phyloP scores from a whole-genome alignment of 2,329 filamentous ascomycete species.

The Helotiales sp. region DNA sequence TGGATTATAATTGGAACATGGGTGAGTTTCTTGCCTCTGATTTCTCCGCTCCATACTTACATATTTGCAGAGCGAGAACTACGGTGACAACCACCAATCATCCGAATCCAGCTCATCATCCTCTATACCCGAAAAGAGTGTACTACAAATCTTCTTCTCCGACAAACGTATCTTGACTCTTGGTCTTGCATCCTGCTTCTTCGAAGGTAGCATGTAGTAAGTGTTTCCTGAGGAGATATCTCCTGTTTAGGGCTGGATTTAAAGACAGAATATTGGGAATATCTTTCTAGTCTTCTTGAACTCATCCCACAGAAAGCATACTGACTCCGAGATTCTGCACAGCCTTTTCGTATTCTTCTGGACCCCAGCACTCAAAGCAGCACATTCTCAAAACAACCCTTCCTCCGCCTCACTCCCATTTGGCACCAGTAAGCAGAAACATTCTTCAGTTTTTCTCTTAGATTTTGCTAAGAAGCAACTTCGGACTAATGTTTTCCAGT shows the following conservation, averaged over 20 bases:
- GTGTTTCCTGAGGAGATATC: no score
- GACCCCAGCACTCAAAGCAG: constrained; percentile 53
- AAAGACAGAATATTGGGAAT: no score
- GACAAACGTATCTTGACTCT: constrained; percentile 52
- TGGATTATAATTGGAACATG: constrained; percentile 48
- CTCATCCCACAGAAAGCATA: no score
- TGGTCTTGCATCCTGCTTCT: constrained; percentile 53
- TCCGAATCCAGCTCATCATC: constrained; percentile 14
- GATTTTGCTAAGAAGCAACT: no score
- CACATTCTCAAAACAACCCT: constrained; percentile 33
- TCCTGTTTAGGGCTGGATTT: no score
- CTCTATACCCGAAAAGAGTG: constrained; percentile 16
- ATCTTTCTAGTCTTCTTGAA: no score
- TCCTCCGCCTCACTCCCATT: constrained; percentile 47
- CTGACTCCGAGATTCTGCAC: neutral
- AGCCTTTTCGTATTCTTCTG: constrained; percentile 62
- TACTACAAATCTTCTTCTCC: constrained; percentile 28
- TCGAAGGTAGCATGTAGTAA: constrained; percentile 62
- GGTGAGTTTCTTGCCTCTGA: constrained; percentile 38
- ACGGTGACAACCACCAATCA: constrained; percentile 38
- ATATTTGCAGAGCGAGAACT: constrained; percentile 47
- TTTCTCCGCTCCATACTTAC: neutral
- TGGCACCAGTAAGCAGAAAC: no score
- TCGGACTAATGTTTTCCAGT: no score
- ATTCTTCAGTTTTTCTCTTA: no score